phyloP scores from a whole-genome alignment of 805 yeast genomes.

The Ascoidea tarda region DNA sequence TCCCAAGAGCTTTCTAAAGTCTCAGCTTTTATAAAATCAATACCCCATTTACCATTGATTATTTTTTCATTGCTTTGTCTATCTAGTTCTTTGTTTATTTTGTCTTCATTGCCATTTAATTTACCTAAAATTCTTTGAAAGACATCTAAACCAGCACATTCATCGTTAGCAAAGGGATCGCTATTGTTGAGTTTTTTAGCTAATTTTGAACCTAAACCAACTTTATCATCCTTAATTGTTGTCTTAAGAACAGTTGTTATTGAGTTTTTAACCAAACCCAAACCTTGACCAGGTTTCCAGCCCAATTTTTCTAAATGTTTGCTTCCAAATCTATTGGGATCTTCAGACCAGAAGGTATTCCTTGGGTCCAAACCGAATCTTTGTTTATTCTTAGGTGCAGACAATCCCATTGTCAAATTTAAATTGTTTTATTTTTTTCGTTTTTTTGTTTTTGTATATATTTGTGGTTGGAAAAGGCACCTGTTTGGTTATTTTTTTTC shows the following conservation, averaged over 20 bases:
- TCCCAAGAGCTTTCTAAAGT: conserved; percentile 78
- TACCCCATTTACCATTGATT: conserved; percentile 79
- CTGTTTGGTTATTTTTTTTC: no score
- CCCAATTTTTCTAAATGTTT: conserved; percentile 71
- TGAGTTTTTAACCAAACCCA: conserved; percentile 59
- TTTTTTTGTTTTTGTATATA: no score
- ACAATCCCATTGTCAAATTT: conserved; percentile 48
- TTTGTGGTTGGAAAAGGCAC: no score
- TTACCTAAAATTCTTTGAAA: conserved; percentile 85
- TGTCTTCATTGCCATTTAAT: conserved; percentile 74
- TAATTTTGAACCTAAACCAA: conserved; percentile 82
- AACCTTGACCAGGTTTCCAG: conserved; percentile 86
- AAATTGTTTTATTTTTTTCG: no score
- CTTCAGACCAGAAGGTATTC: conserved; percentile 89
- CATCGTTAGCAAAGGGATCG: conserved; percentile 57
- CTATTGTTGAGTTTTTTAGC: conserved; percentile 44
- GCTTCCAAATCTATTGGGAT: conserved; percentile 75
- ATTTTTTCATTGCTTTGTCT: conserved; percentile 53
- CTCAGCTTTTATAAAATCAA: conserved; percentile 78
- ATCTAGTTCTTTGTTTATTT: conserved; percentile 49
- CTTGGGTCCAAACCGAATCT: conserved; percentile 88
- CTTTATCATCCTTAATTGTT: conserved; percentile 61
- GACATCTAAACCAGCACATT: conserved; percentile 82
- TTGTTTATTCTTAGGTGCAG: conserved; percentile 68
- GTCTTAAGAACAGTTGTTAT: conserved; percentile 77